Base-by-base conservation (phyloP, 305 asterid species). In the Rubia peregrina region DNA sequence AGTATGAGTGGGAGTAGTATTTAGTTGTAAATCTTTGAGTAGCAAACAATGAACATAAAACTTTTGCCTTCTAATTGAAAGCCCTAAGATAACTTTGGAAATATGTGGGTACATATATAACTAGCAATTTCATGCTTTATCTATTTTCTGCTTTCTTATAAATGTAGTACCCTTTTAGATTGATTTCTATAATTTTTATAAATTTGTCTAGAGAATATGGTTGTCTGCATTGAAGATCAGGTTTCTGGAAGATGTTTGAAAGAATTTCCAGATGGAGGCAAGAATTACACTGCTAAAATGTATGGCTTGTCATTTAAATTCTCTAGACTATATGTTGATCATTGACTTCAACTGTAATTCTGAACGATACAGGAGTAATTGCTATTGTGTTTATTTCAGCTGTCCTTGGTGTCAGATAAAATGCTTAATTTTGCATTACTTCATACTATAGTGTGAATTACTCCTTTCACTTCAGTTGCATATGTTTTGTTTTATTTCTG, bases 191-290 rank as follows among this genome's bases (percentile, higher is more conserved):
- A 16, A 16, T 7, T 51, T 51, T 51, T 51, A 17, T 17, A 6
- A 51, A 16, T 51, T 17, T 38, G 74, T 51, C 73, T 53, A 91
- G 99, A 94, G 85, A 94, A 94, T 82, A 94, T 94, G 99, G 92
- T 91, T 70, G 78, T 94, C 76, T 94, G 99, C 90, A 87, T 91
- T 73, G 94, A 90, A 83, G 97, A 94, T 73, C 81, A 80, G 71
- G 83, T 79, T 59, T 85, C 94, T 60, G 97, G 97, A 74, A 76
- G 89, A 81, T 94, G 99, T 88, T 84, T 85, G 86, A 83, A 84
- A 75, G 88, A 84, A 75, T 79, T 77, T 75, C 97, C 98, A 42
- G 73, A 65, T 74, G 81, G 80, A 71, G 85, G 83, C 76, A 71
- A 84, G 85, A 91, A 80, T 70, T 90, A 88, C 84, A 84, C 86